Evolutionary conservation across 805 yeast genomes (phyloP).

Genomic region (Hanseniaspora jakobsenii): DNA sequence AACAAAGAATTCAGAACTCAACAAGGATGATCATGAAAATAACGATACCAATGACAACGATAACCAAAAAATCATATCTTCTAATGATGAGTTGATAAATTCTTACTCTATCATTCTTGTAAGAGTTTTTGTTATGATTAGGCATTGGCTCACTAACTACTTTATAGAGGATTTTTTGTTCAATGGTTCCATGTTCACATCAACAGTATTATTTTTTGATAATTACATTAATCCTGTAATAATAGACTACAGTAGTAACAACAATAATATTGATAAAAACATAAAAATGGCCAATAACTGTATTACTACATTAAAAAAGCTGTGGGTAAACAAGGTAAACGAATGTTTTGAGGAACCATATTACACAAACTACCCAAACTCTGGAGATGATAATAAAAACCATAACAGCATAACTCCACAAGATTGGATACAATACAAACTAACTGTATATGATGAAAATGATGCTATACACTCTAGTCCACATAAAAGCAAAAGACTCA

Average conservation of each 20-base stretch:
- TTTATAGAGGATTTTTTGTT: conserved; percentile 72
- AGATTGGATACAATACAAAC: conserved; percentile 20
- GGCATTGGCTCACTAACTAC: conserved; percentile 85
- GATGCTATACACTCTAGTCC: conserved; percentile 19
- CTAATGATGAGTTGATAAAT: conserved; percentile 27
- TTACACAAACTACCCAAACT: conserved; percentile 6
- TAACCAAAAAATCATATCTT: conserved; percentile 15
- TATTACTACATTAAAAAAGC: conserved; percentile 36
- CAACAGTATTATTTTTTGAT: conserved; percentile 35
- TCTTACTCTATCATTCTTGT: conserved; percentile 57
- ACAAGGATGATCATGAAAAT: too few relatives aligned
- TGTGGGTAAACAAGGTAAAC: conserved; percentile 33
- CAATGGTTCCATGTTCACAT: conserved; percentile 36
- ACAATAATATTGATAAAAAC: conserved; percentile 17
- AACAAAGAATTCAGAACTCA: too few relatives aligned
- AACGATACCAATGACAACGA: too few relatives aligned
- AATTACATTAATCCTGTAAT: conserved; percentile 19
- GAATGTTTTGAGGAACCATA: conserved; percentile 14
- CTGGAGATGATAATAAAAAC: conserved; percentile 15
- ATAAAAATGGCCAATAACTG: conserved; percentile 29
- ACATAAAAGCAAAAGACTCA: conserved; percentile 23
- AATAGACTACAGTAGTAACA: neutral
- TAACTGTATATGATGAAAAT: conserved; percentile 2
- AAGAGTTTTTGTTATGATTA: conserved; percentile 71
- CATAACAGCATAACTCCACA: conserved; percentile 1